A percentile compares a stretch with the other conserved stretches of the same genome.
phyloP scores from a whole-genome alignment of 257 asterid genomes.

The Salvia splendens region DNA sequence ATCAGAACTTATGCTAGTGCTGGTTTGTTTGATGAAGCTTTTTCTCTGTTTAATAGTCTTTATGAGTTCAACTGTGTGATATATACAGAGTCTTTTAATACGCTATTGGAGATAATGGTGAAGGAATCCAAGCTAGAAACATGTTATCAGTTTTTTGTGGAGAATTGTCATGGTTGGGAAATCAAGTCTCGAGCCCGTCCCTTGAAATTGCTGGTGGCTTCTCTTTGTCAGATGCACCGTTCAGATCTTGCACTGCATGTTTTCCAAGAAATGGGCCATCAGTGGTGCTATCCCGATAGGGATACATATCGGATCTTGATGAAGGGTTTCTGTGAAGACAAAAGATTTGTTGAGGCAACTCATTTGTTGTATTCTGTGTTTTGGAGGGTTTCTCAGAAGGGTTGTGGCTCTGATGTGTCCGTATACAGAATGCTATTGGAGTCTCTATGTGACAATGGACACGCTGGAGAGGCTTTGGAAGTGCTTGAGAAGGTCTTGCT shows the following conservation, averaged over 20 bases:
- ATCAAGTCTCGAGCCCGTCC: slow-evolving; percentile 63
- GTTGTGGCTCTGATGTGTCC: slow-evolving; percentile 75
- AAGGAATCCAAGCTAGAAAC: slow-evolving; percentile 57
- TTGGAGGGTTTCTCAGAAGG: slow-evolving; percentile 83
- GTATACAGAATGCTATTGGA: slow-evolving; percentile 68
- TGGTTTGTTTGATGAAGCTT: slow-evolving; percentile 69
- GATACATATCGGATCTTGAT: slow-evolving; percentile 71
- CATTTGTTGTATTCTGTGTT: slow-evolving; percentile 79
- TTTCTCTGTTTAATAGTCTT: slow-evolving; percentile 64
- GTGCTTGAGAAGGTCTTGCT: slow-evolving; percentile 66
- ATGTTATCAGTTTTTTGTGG: slow-evolving; percentile 61
- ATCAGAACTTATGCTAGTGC: slow-evolving; percentile 60
- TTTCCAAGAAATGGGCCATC: slow-evolving; percentile 82
- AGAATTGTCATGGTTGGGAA: slow-evolving; percentile 76
- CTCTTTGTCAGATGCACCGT: slow-evolving; percentile 61
- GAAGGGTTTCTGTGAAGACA: slow-evolving; percentile 84
- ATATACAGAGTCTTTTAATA: slow-evolving; percentile 67
- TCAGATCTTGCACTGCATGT: slow-evolving; percentile 77
- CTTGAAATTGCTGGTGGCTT: slow-evolving; percentile 63
- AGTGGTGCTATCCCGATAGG: slow-evolving; percentile 69
- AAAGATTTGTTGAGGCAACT: slow-evolving; percentile 71
- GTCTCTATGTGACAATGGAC: slow-evolving; percentile 76
- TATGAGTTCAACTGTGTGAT: slow-evolving; percentile 79
- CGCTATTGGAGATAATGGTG: slow-evolving; percentile 75
- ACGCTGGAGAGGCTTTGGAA: slow-evolving; percentile 64